Base-by-base conservation (phyloP, 23 red algal species). In the Chondrus crispus region DNA sequence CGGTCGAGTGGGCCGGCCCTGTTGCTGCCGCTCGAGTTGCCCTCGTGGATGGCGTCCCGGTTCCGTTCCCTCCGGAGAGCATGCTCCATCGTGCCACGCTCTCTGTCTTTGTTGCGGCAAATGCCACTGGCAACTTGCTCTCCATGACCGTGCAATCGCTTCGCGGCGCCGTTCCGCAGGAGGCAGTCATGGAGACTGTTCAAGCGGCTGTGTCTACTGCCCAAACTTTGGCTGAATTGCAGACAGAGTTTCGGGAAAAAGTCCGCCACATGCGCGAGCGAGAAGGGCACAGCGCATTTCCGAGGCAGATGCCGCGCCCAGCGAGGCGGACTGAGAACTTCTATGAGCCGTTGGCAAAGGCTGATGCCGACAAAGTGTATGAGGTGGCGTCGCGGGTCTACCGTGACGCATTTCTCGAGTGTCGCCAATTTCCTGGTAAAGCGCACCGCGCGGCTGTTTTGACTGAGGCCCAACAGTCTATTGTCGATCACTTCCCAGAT, bases 11-110 rank as follows among this genome's bases (percentile, higher is more conserved):
- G 83, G 62, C 45, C 42, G 83, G 46, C 11, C 42, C 36, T 9
- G 82, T 92, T 33, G 80, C 69, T 13, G 88, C 82, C n/a, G 94
- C 88, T 10, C 49, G 87, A 9, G 62, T 87, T 24, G 81, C 84
- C 28, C 51, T 81, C n/a, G 80, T 96, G 37, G 86, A 54, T 62
- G 83, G 74, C 40, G 24, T 46, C 14, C 51, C 71, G 8, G 30
- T 76, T 43, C 54, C 75, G 54, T 87, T 88, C 35, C 64, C 80
- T 24, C 22, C 43, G 20, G 68, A 79, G 26, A 14, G 45, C 36
- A 35, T 60, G 22, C n/a, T 64, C 39, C 36, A 35, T 16, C 16
- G 41, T 57, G 26, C 85, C 10, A 43, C 46, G 46, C 55, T 84
- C 18, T 83, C 93, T 9, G 49, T 68, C 1, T 95, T 81, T 64